A percentile compares a stretch with the other conserved stretches of the same genome.
phyloP scores from a whole-genome alignment of 1,284 basidiomycete species.

The Microbotryum silenes-acaulis region DNA sequence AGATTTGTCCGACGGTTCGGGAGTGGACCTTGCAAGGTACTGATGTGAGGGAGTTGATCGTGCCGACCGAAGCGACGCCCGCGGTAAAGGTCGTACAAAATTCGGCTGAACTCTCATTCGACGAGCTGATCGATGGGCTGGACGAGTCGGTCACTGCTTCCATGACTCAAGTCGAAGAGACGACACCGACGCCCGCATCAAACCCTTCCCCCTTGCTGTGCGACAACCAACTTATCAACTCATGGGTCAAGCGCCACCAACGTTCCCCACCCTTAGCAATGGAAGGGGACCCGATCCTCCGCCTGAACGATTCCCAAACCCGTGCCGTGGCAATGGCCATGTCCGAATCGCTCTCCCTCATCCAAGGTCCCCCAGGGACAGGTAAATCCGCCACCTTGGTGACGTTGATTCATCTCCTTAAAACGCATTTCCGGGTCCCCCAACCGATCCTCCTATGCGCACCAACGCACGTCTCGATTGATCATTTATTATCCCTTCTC shows the following conservation, averaged over 20 bases:
- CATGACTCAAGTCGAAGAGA: too few relatives aligned
- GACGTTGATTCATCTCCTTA: conserved; percentile 71
- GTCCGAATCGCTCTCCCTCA: conserved; percentile 63
- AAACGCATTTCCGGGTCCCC: conserved; percentile 74
- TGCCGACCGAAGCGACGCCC: conserved; percentile 3
- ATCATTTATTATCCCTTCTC: conserved; percentile 76
- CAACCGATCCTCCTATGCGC: conserved; percentile 81
- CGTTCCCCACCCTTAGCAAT: conserved; percentile 52
- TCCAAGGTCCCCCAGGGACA: conserved; percentile 93
- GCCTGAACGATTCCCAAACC: conserved; percentile 69
- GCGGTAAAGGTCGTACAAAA: not conserved
- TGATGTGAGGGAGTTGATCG: conserved; percentile 22
- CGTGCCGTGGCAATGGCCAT: conserved; percentile 82
- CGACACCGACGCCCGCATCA: too few relatives aligned
- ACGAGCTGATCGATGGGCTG: too few relatives aligned
- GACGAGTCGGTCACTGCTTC: too few relatives aligned
- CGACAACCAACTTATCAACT: conserved; percentile 37
- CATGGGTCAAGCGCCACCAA: conserved; percentile 44
- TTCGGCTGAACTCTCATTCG: too few relatives aligned
- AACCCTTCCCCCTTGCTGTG: conserved; percentile 18
- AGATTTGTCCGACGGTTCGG: not conserved
- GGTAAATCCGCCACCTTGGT: conserved; percentile 91
- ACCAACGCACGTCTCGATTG: conserved; percentile 90
- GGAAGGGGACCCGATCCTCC: conserved; percentile 70
- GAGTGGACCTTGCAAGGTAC: conserved; percentile 28